phyloP scores from a whole-genome alignment of 2,329 filamentous ascomycete genomes.

The Lecanosticta acicola region DNA sequence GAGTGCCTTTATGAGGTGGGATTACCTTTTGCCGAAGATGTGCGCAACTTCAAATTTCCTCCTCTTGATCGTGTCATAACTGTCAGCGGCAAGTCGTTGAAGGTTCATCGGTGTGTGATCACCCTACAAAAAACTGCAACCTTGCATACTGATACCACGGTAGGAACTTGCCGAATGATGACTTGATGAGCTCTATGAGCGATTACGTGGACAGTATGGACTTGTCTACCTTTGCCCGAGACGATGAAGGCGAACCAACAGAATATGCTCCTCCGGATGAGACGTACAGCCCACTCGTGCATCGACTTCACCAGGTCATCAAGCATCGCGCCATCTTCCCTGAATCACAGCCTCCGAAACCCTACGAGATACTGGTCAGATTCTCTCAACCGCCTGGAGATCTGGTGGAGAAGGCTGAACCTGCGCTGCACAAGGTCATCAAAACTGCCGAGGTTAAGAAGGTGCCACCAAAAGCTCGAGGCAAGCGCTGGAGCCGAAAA shows the following conservation, averaged over 20 bases:
- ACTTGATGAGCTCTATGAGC: slow-evolving; percentile 75
- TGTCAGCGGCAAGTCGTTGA: slow-evolving; percentile 72
- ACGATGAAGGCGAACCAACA: slow-evolving; percentile 61
- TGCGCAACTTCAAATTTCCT: slow-evolving; percentile 85
- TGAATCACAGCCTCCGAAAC: slow-evolving; percentile 56
- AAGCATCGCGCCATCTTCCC: slow-evolving; percentile 74
- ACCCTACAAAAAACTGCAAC: too few relatives aligned
- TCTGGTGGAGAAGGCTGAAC: slow-evolving; percentile 54
- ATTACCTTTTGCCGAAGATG: slow-evolving; percentile 86
- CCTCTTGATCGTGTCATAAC: slow-evolving; percentile 83
- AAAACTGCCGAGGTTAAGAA: slow-evolving; percentile 75
- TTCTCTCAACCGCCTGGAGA: slow-evolving; percentile 68
- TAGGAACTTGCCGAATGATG: slow-evolving; percentile 71
- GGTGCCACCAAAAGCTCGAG: slow-evolving; percentile 42
- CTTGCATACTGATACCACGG: too few relatives aligned
- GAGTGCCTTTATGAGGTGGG: slow-evolving; percentile 88
- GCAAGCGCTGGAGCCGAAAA: slow-evolving; percentile 50
- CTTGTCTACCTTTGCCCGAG: slow-evolving; percentile 61
- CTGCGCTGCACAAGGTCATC: slow-evolving; percentile 59
- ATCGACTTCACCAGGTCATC: slow-evolving; percentile 81
- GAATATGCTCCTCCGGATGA: slow-evolving; percentile 78
- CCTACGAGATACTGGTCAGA: slow-evolving; percentile 60
- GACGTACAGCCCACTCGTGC: slow-evolving; percentile 77
- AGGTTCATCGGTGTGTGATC: too few relatives aligned
- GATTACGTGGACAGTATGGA: slow-evolving; percentile 94